Evolutionary conservation across 345 rosid genomes (phyloP), one percentile per base, ranked within the genome.

Genomic region (Aquilaria yunnanensis): DNA sequence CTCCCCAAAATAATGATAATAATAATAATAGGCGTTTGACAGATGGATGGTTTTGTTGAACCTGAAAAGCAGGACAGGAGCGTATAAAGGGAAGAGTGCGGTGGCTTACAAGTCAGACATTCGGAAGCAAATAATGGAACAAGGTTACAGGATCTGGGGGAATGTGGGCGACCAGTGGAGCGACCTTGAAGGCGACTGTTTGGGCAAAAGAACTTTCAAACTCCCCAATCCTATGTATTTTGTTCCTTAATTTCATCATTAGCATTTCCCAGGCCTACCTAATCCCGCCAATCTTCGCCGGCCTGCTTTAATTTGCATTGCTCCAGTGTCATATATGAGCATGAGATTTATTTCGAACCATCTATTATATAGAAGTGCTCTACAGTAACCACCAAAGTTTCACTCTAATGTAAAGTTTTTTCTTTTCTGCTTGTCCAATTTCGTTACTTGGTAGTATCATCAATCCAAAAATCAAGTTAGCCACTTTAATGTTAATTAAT

Each of bases 91-190:
- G 57, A 75, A 80, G 69, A 73, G 78, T 37, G 93, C 91, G 4
- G 68, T 67, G 66, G 69, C 67, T 14, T 87, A 59, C 84, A 92
- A 92, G 75, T 74, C 96, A 6, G 76, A 66, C 47, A 57, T 82
- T 2, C 80, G 95, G 67, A 81, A 72, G 79, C 75, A 73, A 12
- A 2, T 92, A 59, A 74, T 74, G 56, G 88, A 71, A 58, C 66
- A 83, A 82, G 91, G 91, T 12, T 89, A 82, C 76, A 83, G 83
- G 53, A 77, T 92, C 37, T 82, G 92, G 95, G 95, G 96, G 6
- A 87, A 92, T 58, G 83, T 82, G 5, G 98, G 96, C 0, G 96
- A 89, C 62, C 98, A 92, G 12, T 89, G 98, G 98, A 89, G 89
- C 32, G 96, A 89, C 63, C 76, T 92, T 37, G 83, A 75, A 60